These are phyloP conservation scores for Pythium rishiriense DNA, from an alignment of 352 stramenopile species.

Conservation along the genomic window DNA sequence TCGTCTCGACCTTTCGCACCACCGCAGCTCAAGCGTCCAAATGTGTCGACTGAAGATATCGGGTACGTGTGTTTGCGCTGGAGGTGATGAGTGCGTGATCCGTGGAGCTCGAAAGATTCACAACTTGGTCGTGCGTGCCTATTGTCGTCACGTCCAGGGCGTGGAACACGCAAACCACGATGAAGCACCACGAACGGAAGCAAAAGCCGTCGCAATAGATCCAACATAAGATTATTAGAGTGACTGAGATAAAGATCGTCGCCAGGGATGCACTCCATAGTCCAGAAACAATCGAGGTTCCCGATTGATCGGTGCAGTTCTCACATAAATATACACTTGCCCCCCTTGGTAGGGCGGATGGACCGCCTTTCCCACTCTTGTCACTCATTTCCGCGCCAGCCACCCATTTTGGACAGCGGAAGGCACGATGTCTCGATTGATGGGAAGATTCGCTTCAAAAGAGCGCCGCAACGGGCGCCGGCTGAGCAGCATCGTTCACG, in stretches of 20 bases:
- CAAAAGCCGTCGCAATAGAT: conserved; percentile 20
- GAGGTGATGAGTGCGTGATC: neutral
- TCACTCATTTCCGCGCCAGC: neutral
- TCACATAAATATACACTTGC: conserved; percentile 24
- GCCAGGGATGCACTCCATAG: neutral
- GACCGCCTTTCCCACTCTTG: neutral
- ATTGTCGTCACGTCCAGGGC: conserved; percentile 30
- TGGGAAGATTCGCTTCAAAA: conserved; percentile 37
- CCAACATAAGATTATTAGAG: neutral
- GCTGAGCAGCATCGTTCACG: conserved; percentile 2
- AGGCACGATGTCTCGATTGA: neutral
- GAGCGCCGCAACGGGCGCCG: conserved; percentile 32
- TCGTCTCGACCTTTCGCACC: conserved; percentile 27
- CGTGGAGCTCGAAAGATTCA: neutral
- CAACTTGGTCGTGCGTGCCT: neutral
- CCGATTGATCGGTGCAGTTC: neutral
- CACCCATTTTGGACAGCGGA: neutral
- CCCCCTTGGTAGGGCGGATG: neutral
- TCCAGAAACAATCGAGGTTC: neutral
- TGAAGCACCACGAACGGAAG: conserved; percentile 44
- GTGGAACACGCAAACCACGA: conserved; percentile 72
- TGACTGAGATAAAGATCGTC: neutral
- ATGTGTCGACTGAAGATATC: conserved; percentile 70
- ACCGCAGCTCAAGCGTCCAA: conserved; percentile 64
- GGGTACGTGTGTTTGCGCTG: conserved; percentile 32